Evolutionary conservation across 1,139 yeast genomes (phyloP), one percentile per base, ranked within the genome.

Genomic region (Taiozyma onychis): DNA sequence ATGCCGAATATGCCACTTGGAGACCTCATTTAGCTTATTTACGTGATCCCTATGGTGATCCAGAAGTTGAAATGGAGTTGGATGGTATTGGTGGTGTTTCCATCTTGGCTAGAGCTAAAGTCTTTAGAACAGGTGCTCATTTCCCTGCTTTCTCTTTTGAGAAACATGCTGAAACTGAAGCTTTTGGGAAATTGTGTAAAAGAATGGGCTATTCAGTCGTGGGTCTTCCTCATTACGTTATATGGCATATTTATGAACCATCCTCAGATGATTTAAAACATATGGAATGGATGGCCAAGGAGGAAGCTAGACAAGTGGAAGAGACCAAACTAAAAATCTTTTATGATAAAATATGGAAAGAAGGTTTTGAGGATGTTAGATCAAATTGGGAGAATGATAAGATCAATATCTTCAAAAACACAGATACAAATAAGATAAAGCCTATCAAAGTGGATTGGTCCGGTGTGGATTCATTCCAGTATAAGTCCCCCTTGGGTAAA

Each of bases 271-370:
- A 88, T 71, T 74, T 87, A 69, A 85, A 88, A 69, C 96, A 89
- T 65, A 89, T 89, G 96, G 96, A 87, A 66, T 88, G 96, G 96
- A 87, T 89, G 96, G 96, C 95, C 1, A 80, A 87, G 61, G 96
- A 89, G 67, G 96, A 89, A 66, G 82, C 81, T 51, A 79, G 95
- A 57, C 82, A 80, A 61, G 73, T 78, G 55, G 85, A 81, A 65
- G 89, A 86, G 62, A 81, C 79, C 46, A 78, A 80, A 64, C 73
- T 83, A 53, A 78, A 78, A 62, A 83, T 82, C 64, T 80, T 84
- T 51, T 87, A 87, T 66, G 85, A 85, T 58, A 81, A 81, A 62
- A 81, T 83, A 30, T 88, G 93, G 88, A 79, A 75, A 55, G 76
- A 79, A 55, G 96, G 91, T 2, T 88, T 86, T 64, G 85, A 81